These are phyloP conservation scores for Saccharum spontaneum DNA, from an alignment of 176 grass and related monocot species.

Conservation along the genomic window DNA sequence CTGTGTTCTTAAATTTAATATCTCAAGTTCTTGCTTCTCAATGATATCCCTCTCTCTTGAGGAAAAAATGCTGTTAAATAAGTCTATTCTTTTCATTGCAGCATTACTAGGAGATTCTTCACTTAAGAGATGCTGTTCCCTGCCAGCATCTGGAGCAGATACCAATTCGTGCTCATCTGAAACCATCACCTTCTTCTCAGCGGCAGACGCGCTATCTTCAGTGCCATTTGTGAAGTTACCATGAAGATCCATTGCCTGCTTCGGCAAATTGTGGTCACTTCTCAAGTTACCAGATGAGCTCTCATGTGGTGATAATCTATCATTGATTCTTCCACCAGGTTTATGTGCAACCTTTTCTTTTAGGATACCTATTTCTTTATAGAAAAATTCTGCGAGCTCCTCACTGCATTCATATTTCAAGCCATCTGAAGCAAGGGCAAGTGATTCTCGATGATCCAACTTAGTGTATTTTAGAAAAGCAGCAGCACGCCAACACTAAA, in stretches of 20 bases:
- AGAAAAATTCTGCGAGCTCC: slow-evolving; percentile 43
- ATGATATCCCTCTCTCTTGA: slow-evolving; percentile 46
- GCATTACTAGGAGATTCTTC: slow-evolving; percentile 3
- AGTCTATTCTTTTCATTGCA: slow-evolving; percentile 31
- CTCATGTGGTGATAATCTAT: slow-evolving; percentile 14
- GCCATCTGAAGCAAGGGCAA: slow-evolving; percentile 55
- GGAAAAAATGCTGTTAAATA: slow-evolving; percentile 50
- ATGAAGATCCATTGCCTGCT: slow-evolving; percentile 27
- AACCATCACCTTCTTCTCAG: slow-evolving; percentile 35
- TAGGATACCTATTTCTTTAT: slow-evolving; percentile 40
- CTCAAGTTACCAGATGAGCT: slow-evolving; percentile 27
- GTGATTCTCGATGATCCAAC: slow-evolving; percentile 55
- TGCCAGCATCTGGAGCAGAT: slow-evolving; percentile 27
- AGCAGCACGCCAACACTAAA: slow-evolving; percentile 84
- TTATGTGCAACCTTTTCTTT: slow-evolving; percentile 39
- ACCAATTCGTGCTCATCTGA: slow-evolving; percentile 36
- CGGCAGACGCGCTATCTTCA: slow-evolving; percentile 27
- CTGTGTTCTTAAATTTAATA: slow-evolving; percentile 42
- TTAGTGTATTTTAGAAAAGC: slow-evolving; percentile 58
- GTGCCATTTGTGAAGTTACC: slow-evolving; percentile 33
- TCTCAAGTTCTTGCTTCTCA: slow-evolving; percentile 54
- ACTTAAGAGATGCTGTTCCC: slow-evolving; percentile 11
- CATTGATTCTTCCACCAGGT: slow-evolving; percentile 25
- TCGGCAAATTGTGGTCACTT: slow-evolving; percentile 9
- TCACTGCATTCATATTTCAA: slow-evolving; percentile 61